A percentile compares a stretch with the other conserved stretches of the same genome.
phyloP scores from a whole-genome alignment of 805 yeast genomes.

The Candida jianshihensis region DNA sequence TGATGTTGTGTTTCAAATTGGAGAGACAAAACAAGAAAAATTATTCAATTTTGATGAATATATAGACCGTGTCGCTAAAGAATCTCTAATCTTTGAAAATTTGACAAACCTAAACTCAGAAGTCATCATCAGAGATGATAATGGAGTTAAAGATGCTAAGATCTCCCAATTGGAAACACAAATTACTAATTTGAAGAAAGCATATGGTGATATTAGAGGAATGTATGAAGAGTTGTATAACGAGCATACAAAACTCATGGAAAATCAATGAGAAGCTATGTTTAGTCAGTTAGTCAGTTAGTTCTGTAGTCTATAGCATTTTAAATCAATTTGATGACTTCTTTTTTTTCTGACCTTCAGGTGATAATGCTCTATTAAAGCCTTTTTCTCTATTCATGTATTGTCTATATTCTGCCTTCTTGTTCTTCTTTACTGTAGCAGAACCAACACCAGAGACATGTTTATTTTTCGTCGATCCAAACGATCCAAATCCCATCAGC shows the following conservation, averaged over 20 bases:
- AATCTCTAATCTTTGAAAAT: slow-evolving; percentile 46
- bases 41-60: slow-evolving; percentile 40
- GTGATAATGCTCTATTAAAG: slow-evolving; percentile 49
- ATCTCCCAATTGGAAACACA: slow-evolving; percentile 36
- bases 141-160: slow-evolving; percentile 22
- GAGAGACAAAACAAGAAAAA: slow-evolving; percentile 15
- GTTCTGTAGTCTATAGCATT: not conserved
- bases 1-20: slow-evolving; percentile 32
- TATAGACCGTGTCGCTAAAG: slow-evolving; percentile 39
- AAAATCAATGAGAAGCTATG: slow-evolving; percentile 5
- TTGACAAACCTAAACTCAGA: slow-evolving; percentile 34
- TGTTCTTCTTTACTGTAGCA: slow-evolving; percentile 33
- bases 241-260: slow-evolving; percentile 35
- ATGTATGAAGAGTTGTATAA: slow-evolving; percentile 53
- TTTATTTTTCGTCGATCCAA: slow-evolving; percentile 49
- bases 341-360: slow-evolving; percentile 24
- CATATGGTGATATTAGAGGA: slow-evolving; percentile 50
- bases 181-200: slow-evolving; percentile 43
- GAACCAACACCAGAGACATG: slow-evolving; percentile 43
- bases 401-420: slow-evolving; percentile 45
- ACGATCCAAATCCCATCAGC: slow-evolving; percentile 54
- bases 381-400: slow-evolving; percentile 54
- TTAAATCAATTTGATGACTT: too few species aligned
- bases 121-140: slow-evolving; percentile 18
- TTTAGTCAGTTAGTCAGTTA: not conserved